Evolutionary conservation across 768 basidiomycete species (phyloP), one percentile per base, ranked within the genome.

Genomic region (Coprinellus micaceus): DNA sequence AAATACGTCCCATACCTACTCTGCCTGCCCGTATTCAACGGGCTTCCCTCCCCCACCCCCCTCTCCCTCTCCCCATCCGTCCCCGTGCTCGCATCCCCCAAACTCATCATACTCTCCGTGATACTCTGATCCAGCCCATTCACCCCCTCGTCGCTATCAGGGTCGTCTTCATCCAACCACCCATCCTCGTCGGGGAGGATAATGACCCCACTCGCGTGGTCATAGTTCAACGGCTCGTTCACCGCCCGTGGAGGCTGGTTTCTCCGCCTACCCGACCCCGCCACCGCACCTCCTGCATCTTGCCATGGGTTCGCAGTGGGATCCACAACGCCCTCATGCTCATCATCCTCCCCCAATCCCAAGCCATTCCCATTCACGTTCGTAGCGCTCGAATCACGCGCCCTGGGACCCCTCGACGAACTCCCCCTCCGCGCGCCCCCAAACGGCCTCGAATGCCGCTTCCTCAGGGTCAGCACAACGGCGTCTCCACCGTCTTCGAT

Each of bases 151-250:
- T 78, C 78, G 52, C 69, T 71, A 56, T 74, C 73, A 4, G 56
- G 74, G 28, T 72, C 74, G 0, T 68, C 80, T 24, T 84, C 84
- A 21, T 71, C 74, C 60, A 87, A 71, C 82, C 88, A 89, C 60
- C 82, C 79, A 28, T 76, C 81, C 60, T 84, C 80, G 37, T 94
- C 91, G 0, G 93, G 91, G 2, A 95, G 72, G 78, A 88, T 87
- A 60, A 95, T 95, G 33, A 94, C 90, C 0, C 94, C 94, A 2
- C 89, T 89, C 4, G 84, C 91, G 49, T 84, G 86, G 65, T 94
- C 92, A 60, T 86, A 95, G 70, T 90, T 93, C 53, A 92, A 69
- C 17, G 89, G 81, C 64, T 89, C 86, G 52, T 70, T 71, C 45
- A 83, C 62, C 15, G 68, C 68, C 25, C 63, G 53, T 17, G 24